Evolutionary conservation across 1,284 basidiomycete species (phyloP), one percentile per base, ranked within the genome.

Genomic region (Vanrija pseudolonga): DNA sequence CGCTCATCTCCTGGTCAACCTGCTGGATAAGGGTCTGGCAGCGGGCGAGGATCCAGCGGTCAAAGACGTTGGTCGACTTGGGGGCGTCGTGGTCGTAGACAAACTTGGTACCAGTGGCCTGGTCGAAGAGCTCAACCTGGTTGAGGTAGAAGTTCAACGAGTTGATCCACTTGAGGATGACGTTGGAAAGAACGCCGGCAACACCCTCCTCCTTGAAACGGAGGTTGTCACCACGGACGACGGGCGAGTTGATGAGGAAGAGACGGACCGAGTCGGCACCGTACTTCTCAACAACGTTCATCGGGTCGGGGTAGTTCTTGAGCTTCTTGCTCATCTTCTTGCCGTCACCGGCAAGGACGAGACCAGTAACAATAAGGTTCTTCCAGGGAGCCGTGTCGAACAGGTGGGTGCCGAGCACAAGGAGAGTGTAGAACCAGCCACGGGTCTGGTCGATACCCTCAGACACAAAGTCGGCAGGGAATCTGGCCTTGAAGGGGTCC

Each of bases 291-390:
- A 99, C 87, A 73, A 98, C 84, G 56, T 92, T 67, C 72, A 86
- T 90, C 8, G 96, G 96, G 74, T 99, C 95, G n/a, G 96, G 95
- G 77, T 94, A 99, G 78, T 99, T 99, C 74, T 88, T 88, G 61
- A 96, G 78, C 77, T 90, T 95, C 80, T 99, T 99, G 80, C 90
- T 93, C 96, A 99, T 99, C 81, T 99, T 99, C 82, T 96, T 97
- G 51, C 96, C 96, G 70, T 99, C 94, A 86, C 87, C 88, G 41
- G 95, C 96, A 48, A 98, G 85, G 37, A 99, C 92, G 51, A 98
- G 85, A 67, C 96, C 96, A 46, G 88, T 92, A 45, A 94, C 91
- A 62, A 98, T 96, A 67, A 99, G 80, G 76, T 99, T 99, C 80
- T 96, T 93, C 95, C 96, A 98, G 3, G 96, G 94, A 7, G 96